Evolutionary conservation across 2,329 filamentous ascomycete species (phyloP), one percentile per base, ranked within the genome.

Genomic region (Colletotrichum karsti): DNA sequence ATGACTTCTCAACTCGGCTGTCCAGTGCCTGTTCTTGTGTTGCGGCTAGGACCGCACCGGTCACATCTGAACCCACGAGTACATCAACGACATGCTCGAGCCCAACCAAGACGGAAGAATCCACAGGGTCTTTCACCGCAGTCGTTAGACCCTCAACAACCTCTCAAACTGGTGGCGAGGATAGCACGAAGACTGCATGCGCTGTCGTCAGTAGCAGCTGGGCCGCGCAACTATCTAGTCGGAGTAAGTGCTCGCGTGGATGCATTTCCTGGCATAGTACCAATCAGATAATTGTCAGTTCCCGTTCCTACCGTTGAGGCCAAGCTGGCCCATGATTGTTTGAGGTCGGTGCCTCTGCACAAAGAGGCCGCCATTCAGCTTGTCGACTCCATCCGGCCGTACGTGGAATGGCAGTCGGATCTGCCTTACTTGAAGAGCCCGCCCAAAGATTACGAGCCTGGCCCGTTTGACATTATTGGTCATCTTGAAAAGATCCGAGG

Each of bases 381-480:
- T 7, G 71, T 83, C 42, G 72, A 78, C 42, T 78, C 77, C 41
- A 72, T 82, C 42, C 75, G 76, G 59, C 78, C 80, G 3, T 85
- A 82, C 42, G 73, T 83, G 1, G 77, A 83, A 53, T 87, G 83
- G 75, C 84, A 87, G 71, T 84, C 81, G 33, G 82, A 81, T 3
- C 73, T 82, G 9, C 81, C 81, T 7, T 83, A 80, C 69, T 78
- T 86, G 35, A 85, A 84, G 69, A 76, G 84, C 54, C 87, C 87
- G 2, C 87, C 87, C 1, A 61, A 77, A 10, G 78, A 78, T 10
- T 90, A 88, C 73, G 77, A 78, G 55, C 81, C 85, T 60, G 81
- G 84, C 0, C 20, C 75, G 28, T 77, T 80, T 44, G 79, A 83
- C 69, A 72, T 82, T 48, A 79, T 76, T 67, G 76, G 69, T 5